Evolutionary conservation across 805 yeast genomes (phyloP), one percentile per base, ranked within the genome.

Genomic region (Tetrapisispora nanseiensis): DNA sequence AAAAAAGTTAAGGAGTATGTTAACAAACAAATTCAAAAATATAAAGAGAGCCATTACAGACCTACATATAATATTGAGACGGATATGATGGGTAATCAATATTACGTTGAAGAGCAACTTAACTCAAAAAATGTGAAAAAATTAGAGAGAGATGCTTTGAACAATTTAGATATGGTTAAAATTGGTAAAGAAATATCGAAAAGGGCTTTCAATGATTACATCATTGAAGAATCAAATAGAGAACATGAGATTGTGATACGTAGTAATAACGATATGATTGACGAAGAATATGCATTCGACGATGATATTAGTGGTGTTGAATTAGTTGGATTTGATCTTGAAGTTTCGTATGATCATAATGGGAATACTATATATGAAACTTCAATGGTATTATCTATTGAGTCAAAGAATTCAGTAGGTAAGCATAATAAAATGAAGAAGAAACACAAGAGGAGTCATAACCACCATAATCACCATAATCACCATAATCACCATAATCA

Each of bases 61-160:
- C 61, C 62, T 18, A 42, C 32, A 11, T 57, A 56, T 41, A 51
- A 42, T 19, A 35, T 56, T 6, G 60, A 52, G 2, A 45, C 45
- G 8, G 62, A 57, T 37, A 33, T 51, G 10, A 54, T 51, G 35
- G 64, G 63, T 26, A 62, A 56, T 33, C 57, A 56, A 21, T 61
- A 51, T 38, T 61, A 56, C 22, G 56, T 57, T 26, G 57, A 54
- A 39, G 62, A 58, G 20, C 50, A 48, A 26, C 3, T 21, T 7
- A 19, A 18, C n/a, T 8, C 16, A 6, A 42, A 45, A 4, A 53
- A 51, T 24, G 53, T 49, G 12, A 52, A 50, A 10, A 45, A 46
- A 13, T 40, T 52, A 22, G 36, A 48, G 33, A 39, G 49, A 23
- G 46, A 47, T 16, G 58, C 54, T 2, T 28, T 57, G 31, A 35